phyloP scores from a whole-genome alignment of 257 asterid species.

The Jasminum sambac region DNA sequence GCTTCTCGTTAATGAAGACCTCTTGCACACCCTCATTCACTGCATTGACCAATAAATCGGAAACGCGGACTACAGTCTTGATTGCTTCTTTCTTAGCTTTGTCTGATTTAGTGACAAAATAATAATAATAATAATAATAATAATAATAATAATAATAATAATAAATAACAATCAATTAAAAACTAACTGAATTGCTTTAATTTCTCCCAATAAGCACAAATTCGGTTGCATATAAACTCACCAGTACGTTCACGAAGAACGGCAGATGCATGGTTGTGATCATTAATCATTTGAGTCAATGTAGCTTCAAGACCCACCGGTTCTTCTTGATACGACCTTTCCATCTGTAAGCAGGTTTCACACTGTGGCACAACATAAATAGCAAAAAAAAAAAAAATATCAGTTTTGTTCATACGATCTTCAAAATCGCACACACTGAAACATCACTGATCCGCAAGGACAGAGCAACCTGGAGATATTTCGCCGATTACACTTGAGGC shows the following conservation, averaged over 20 bases:
- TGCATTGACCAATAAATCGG: constrained; percentile 66
- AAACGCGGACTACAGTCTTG: constrained; percentile 50
- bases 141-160: neutral
- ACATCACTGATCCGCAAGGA: too few relatives aligned
- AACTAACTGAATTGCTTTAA: neutral
- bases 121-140: neutral
- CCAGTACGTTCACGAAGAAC: constrained; percentile 70
- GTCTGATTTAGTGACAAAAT: constrained; percentile 35
- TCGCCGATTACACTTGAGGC: too few relatives aligned
- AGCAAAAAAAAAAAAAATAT: neutral
- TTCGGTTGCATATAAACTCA: constrained; percentile 18
- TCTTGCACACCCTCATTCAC: constrained; percentile 82
- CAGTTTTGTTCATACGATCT: neutral
- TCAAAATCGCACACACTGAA: neutral
- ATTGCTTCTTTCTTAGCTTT: constrained; percentile 77
- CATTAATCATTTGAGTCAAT: constrained; percentile 57
- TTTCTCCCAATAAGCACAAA: neutral
- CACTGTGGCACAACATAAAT: neutral
- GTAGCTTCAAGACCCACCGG: constrained; percentile 71
- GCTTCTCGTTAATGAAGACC: constrained; percentile 69
- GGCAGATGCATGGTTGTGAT: constrained; percentile 54
- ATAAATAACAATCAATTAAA: too few relatives aligned
- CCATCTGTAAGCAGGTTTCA: constrained; percentile 48
- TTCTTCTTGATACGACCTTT: constrained; percentile 54
- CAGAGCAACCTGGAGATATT: too few relatives aligned